Percentiles rank a stretch among this genome's conserved stretches.
Conservation (phyloP, 345 rosid species). For the Eucalyptus regnans region DNA sequence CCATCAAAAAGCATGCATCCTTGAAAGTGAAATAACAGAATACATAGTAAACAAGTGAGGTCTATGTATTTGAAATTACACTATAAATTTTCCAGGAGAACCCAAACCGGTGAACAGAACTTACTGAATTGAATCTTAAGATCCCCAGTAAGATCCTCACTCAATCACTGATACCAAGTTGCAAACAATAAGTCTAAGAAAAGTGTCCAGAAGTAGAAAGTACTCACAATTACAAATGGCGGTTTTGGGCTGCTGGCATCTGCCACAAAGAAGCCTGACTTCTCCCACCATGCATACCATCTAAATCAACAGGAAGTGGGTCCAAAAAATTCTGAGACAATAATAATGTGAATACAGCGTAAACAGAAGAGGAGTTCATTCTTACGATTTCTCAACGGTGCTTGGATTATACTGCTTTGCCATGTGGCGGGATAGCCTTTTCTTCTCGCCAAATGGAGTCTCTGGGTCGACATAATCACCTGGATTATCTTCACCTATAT, state of each 20-base stretch:
- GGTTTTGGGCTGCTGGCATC: conserved; percentile 69
- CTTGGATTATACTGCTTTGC: conserved; percentile 79
- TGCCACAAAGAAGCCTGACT: conserved; percentile 52
- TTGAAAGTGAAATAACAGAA: background rate
- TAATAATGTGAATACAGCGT: background rate
- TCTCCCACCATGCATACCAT: conserved; percentile 97
- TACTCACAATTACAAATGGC: conserved; percentile 65
- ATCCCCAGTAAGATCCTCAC: background rate
- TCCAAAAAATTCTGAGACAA: background rate
- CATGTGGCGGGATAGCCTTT: conserved; percentile 65
- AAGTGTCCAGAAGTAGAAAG: background rate
- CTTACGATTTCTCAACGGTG: conserved; percentile 81
- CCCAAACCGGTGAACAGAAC: background rate
- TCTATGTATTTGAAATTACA: background rate
- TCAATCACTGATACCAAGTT: background rate
- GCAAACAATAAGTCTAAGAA: background rate
- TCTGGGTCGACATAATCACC: conserved; percentile 75
- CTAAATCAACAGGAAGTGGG: conserved; percentile 19
- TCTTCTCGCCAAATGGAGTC: conserved; percentile 71
- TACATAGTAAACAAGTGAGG: background rate
- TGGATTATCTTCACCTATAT: conserved; percentile 46
- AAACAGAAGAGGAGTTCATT: background rate
- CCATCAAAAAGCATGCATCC: background rate
- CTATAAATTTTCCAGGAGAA: background rate
- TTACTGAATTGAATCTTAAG: background rate